Percentiles rank a stretch among this genome's conserved stretches.
These are phyloP conservation scores for Fusarium sp. DNA, from an alignment of 2,329 filamentous ascomycete species.

Conservation along the genomic window DNA sequence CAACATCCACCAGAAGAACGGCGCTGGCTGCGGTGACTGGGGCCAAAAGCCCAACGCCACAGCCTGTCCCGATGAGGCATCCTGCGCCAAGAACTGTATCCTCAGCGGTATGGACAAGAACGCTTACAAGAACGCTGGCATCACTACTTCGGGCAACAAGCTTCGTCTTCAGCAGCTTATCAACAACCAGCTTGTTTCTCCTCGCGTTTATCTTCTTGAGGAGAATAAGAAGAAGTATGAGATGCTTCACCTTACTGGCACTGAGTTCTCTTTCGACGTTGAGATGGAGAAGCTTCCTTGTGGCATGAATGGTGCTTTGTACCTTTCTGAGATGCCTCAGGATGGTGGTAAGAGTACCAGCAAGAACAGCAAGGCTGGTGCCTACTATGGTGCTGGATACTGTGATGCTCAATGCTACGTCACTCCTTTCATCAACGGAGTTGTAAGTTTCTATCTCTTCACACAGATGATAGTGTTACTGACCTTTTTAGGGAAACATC, in stretches of 20 bases:
- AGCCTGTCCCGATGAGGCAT: constrained; percentile 57
- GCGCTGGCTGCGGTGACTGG: constrained; percentile 34
- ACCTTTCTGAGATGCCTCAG: constrained; percentile 63
- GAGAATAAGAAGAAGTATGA: constrained; percentile 64
- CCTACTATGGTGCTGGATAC: constrained; percentile 69
- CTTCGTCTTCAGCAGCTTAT: constrained; percentile 42
- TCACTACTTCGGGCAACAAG: constrained; percentile 43
- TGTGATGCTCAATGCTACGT: constrained; percentile 68
- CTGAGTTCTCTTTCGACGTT: constrained; percentile 72
- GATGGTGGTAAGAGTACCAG: constrained; percentile 65
- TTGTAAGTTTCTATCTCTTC: constrained; percentile 45
- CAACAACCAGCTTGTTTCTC: constrained; percentile 34
- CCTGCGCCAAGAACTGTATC: constrained; percentile 63
- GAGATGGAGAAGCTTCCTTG: constrained; percentile 71
- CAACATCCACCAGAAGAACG: constrained; percentile 52
- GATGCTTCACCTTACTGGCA: constrained; percentile 65
- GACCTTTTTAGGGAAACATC: constrained; percentile 24
- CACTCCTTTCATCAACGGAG: constrained; percentile 58
- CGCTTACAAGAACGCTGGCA: constrained; percentile 53
- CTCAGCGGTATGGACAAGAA: constrained; percentile 59
- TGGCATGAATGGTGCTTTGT: constrained; percentile 72
- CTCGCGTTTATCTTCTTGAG: constrained; percentile 67
- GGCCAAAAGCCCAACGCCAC: constrained; percentile 50
- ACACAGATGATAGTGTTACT: not conserved
- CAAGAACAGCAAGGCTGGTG: constrained; percentile 61